Conservation (phyloP, 78 protist species). For the Protostelium mycophagum region DNA sequence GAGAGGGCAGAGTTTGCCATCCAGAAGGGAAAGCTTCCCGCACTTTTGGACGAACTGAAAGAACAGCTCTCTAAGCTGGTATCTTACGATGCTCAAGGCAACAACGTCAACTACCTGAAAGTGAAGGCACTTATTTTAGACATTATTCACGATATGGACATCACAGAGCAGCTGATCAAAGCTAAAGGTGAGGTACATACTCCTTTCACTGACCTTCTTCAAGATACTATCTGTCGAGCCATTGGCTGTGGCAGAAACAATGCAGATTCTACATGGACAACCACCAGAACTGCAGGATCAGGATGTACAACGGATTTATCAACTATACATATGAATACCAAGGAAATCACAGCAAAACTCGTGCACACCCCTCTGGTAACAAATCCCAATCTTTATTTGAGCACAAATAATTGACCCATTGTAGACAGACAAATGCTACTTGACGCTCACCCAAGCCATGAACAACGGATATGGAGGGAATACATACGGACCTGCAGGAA, state of each 20-base stretch:
- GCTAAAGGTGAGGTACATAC: background rate
- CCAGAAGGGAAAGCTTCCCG: slow-evolving; percentile 1
- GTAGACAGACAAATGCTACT: slow-evolving; percentile 83
- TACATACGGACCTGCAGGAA: slow-evolving; percentile 99
- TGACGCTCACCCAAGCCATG: slow-evolving; percentile 92
- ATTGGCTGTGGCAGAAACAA: slow-evolving; percentile 90
- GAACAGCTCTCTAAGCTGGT: background rate
- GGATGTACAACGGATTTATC: slow-evolving; percentile 84
- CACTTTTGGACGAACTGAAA: background rate
- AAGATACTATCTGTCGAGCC: background rate
- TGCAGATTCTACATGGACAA: slow-evolving; percentile 86
- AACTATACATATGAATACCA: slow-evolving; percentile 95
- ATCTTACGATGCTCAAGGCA: background rate
- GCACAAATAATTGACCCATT: background rate
- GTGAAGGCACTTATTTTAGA: slow-evolving; percentile 78
- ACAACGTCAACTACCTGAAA: slow-evolving; percentile 45
- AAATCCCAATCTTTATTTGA: background rate
- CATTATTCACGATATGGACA: slow-evolving; percentile 84
- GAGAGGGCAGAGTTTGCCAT: slow-evolving; percentile 32
- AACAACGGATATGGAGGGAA: slow-evolving; percentile 90
- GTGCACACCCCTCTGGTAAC: slow-evolving; percentile 97
- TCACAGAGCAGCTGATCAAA: slow-evolving; percentile 53
- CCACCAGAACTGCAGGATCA: slow-evolving; percentile 35
- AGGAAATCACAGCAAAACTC: slow-evolving; percentile 90
- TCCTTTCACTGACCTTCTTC: too few species aligned